These are phyloP conservation scores for Tritrichomonas foetus DNA, from an alignment of 208 protist species.

Conservation along the genomic window DNA sequence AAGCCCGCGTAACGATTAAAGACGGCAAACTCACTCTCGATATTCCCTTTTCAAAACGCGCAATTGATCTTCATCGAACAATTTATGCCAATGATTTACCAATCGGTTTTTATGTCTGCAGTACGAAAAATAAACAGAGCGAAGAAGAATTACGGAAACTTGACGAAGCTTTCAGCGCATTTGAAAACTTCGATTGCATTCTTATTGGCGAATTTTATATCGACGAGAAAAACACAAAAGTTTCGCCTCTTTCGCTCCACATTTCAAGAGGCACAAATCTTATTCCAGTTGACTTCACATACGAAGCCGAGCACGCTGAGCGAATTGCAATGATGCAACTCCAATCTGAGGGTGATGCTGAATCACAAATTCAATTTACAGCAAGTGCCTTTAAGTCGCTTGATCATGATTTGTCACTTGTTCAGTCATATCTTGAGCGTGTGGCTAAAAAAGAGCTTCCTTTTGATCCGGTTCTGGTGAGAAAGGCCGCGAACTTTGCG, in stretches of 20 bases:
- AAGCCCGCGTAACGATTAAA: background rate
- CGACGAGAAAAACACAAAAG: background rate
- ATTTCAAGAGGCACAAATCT: background rate
- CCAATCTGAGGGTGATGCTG: background rate
- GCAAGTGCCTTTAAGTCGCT: background rate
- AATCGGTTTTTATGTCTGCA: background rate
- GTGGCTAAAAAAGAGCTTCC: background rate
- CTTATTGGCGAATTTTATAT: no score
- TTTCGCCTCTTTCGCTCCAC: background rate
- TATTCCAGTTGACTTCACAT: background rate
- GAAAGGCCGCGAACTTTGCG: background rate
- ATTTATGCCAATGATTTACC: background rate
- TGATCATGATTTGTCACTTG: background rate
- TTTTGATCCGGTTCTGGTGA: background rate
- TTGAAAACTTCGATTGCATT: background rate
- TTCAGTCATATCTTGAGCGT: background rate
- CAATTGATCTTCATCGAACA: background rate
- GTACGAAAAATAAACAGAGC: background rate
- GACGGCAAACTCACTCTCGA: background rate
- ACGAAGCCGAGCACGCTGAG: background rate
- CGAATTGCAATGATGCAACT: background rate
- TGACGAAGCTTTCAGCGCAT: background rate
- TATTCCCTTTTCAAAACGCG: background rate
- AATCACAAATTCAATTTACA: background rate
- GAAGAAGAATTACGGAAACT: background rate